These are phyloP conservation scores for Acer saccharum DNA, from an alignment of 345 rosid genomes.

Conservation along the genomic window DNA sequence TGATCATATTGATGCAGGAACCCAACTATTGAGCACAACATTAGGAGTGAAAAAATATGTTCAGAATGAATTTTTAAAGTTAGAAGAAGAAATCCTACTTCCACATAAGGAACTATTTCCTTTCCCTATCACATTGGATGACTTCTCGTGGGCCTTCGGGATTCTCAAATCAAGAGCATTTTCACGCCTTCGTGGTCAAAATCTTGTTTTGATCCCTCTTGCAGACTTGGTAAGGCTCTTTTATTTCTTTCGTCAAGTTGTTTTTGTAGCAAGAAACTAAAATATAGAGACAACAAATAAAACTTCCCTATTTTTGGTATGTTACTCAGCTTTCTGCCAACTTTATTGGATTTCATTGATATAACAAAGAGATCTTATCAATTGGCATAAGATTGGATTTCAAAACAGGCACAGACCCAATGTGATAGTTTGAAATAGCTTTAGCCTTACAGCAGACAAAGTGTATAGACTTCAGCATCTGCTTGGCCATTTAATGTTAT, in stretches of 20 bases:
- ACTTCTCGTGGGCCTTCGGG: slow-evolving; percentile 90
- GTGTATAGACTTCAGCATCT: neutral
- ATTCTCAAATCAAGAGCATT: slow-evolving; percentile 88
- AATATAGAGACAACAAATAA: neutral
- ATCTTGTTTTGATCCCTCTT: slow-evolving; percentile 84
- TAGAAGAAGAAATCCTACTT: slow-evolving; percentile 61
- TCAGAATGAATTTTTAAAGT: slow-evolving; percentile 57
- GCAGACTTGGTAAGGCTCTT: slow-evolving; percentile 74
- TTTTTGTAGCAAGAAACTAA: slow-evolving; percentile 13
- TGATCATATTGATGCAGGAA: slow-evolving; percentile 46
- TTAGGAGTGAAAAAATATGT: slow-evolving; percentile 68
- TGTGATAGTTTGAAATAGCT: neutral
- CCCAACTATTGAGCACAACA: slow-evolving; percentile 79
- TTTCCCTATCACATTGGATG: slow-evolving; percentile 57
- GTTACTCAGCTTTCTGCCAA: neutral
- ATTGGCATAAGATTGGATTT: neutral
- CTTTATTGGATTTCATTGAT: neutral
- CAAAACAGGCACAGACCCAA: neutral
- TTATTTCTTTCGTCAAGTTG: neutral
- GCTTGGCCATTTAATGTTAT: neutral
- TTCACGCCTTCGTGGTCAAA: slow-evolving; percentile 84
- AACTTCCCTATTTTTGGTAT: neutral
- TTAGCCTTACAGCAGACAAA: neutral
- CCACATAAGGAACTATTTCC: slow-evolving; percentile 72
- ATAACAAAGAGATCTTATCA: too few species aligned